These are phyloP conservation scores for Xylaria sp. DNA, from an alignment of 2,329 filamentous ascomycete genomes.

Conservation along the genomic window DNA sequence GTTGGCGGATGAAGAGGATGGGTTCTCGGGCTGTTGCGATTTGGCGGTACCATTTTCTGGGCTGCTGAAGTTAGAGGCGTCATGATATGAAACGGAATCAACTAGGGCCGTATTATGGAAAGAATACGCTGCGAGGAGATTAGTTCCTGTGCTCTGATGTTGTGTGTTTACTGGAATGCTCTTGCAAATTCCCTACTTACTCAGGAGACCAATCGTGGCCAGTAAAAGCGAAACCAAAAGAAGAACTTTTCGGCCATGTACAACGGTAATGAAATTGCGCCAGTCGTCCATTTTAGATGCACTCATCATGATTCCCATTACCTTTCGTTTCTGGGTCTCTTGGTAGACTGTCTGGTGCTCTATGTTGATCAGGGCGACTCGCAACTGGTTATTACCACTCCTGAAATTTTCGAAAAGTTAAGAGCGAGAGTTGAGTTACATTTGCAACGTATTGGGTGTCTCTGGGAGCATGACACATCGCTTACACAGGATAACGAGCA, in stretches of 20 bases:
- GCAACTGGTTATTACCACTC: background rate
- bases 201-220: constrained; percentile 19
- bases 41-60: background rate
- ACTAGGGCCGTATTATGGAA: constrained; percentile 11
- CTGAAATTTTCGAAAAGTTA: background rate
- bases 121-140: constrained; percentile 14
- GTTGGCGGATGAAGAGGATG: background rate
- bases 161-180: background rate
- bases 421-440: background rate
- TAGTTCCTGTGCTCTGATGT: constrained; percentile 4
- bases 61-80: background rate
- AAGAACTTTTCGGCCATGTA: constrained; percentile 6
- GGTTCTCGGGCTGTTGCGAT: background rate
- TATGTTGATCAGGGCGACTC: background rate
- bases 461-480: background rate
- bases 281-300: background rate
- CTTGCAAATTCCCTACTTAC: constrained; percentile 11
- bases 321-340: no score
- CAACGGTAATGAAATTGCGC: background rate
- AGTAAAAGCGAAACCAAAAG: constrained; percentile 21
- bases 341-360: background rate
- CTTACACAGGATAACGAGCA: background rate
- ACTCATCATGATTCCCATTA: background rate
- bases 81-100: constrained; percentile 1
- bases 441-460: background rate